phyloP scores from a whole-genome alignment of 139 green algal genomes.

The Chloropicon primus region DNA sequence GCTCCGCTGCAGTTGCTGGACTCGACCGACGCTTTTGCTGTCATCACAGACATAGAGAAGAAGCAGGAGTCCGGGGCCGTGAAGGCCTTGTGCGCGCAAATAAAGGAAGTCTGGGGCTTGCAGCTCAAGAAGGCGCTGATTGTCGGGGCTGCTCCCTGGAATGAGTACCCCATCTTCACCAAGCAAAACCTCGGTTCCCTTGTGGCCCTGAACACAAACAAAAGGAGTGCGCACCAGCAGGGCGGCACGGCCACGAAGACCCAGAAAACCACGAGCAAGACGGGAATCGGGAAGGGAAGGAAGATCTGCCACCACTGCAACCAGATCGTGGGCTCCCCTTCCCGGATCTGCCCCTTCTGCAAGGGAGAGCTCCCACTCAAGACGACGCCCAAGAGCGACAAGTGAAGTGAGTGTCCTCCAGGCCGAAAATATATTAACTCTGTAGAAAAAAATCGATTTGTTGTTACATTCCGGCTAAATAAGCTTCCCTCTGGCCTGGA shows the following conservation, averaged over 20 bases:
- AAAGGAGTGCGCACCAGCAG: background rate
- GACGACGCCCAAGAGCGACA: background rate
- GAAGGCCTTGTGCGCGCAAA: background rate
- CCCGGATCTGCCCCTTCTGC: slow-evolving; percentile 17
- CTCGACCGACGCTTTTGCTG: background rate
- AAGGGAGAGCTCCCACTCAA: slow-evolving; percentile 12
- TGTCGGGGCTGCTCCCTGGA: background rate
- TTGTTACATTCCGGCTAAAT: background rate
- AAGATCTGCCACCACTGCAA: slow-evolving; percentile 14
- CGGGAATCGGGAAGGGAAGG: slow-evolving; percentile 8
- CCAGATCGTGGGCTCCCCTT: slow-evolving; percentile 9
- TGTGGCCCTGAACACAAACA: background rate
- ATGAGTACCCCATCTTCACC: background rate
- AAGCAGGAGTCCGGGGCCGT: background rate
- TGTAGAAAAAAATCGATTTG: background rate
- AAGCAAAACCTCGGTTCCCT: background rate
- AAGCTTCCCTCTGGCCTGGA: background rate
- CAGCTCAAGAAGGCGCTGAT: background rate
- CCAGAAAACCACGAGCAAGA: background rate
- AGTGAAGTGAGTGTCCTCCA: background rate
- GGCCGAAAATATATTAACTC: background rate
- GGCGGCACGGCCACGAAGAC: background rate
- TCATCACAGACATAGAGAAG: background rate
- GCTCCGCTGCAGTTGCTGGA: background rate
- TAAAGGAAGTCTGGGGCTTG: background rate